Conservation (phyloP, 306 rosid genomes). For the Carpinus fangiana region DNA sequence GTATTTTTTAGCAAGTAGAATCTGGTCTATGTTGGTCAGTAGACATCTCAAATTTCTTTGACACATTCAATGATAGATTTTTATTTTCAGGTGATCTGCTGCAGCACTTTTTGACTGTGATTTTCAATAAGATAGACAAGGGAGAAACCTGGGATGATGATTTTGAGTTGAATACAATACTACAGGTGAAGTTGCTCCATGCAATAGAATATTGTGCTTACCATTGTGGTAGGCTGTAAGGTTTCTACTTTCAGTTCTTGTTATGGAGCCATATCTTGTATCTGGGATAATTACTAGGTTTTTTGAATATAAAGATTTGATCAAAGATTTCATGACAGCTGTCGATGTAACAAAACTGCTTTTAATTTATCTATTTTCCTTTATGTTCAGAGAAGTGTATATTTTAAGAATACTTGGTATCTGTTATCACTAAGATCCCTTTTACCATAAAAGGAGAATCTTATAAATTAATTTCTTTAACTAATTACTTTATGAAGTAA, state of each 20-base stretch:
- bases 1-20: slow-evolving; percentile 44
- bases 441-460: background rate
- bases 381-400: background rate
- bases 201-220: slow-evolving; percentile 10
- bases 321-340: background rate
- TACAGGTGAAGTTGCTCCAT: slow-evolving; percentile 66
- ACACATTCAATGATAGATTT: slow-evolving; percentile 29
- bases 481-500: background rate
- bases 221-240: slow-evolving; percentile 5
- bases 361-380: background rate
- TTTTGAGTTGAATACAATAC: slow-evolving; percentile 83
- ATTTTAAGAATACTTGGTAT: background rate
- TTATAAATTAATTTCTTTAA: background rate
- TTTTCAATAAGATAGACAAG: slow-evolving; percentile 83
- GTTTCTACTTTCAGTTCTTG: slow-evolving; percentile 16
- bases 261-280: slow-evolving; percentile 7
- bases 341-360: background rate
- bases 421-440: background rate
- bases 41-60: slow-evolving; percentile 24
- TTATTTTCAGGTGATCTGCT: slow-evolving; percentile 80
- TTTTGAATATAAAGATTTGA: background rate
- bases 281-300: background rate
- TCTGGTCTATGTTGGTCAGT: slow-evolving; percentile 16
- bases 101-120: slow-evolving; percentile 88
- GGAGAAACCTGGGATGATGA: slow-evolving; percentile 98